Evolutionary conservation across 2,329 filamentous ascomycete species (phyloP).

Genomic region (Atkinsonella texensis): DNA sequence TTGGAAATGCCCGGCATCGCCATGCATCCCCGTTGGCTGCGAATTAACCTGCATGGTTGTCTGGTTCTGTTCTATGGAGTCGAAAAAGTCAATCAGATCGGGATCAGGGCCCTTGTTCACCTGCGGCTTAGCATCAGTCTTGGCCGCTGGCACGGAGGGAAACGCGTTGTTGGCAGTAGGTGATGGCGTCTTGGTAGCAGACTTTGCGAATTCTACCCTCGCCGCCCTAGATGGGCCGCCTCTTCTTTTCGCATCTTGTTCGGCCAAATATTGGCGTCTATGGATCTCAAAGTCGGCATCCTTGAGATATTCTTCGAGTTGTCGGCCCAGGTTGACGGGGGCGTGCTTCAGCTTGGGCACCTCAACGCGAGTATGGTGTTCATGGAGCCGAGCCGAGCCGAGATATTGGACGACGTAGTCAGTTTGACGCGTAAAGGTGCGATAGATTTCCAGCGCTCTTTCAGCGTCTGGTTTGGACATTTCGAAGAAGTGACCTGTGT

Average conservation of each 20-base stretch:
- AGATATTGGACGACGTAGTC: slow-evolving; percentile 88
- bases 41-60: slow-evolving; percentile 47
- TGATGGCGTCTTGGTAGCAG: slow-evolving; percentile 17
- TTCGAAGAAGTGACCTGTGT: slow-evolving; percentile 86
- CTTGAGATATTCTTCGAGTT: slow-evolving; percentile 87
- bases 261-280: slow-evolving; percentile 78
- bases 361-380: slow-evolving; percentile 82
- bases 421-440: slow-evolving; percentile 82
- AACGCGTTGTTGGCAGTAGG: slow-evolving; percentile 31
- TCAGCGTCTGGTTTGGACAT: slow-evolving; percentile 93
- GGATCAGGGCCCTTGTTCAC: slow-evolving; percentile 52
- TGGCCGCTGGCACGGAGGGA: slow-evolving; percentile 22
- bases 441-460: slow-evolving; percentile 82
- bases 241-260: slow-evolving; percentile 61
- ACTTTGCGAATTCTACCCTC: slow-evolving; percentile 23
- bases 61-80: slow-evolving; percentile 82
- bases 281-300: slow-evolving; percentile 94
- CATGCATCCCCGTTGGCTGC: slow-evolving; percentile 22
- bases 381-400: slow-evolving; percentile 74
- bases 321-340: slow-evolving; percentile 77
- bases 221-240: slow-evolving; percentile 24
- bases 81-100: slow-evolving; percentile 90
- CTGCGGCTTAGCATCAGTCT: slow-evolving; percentile 30
- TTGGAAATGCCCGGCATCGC: slow-evolving; percentile 23
- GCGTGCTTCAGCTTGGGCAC: slow-evolving; percentile 97